Conservation (phyloP, 139 green algal genomes). For the Chlamydomonas sp. region DNA sequence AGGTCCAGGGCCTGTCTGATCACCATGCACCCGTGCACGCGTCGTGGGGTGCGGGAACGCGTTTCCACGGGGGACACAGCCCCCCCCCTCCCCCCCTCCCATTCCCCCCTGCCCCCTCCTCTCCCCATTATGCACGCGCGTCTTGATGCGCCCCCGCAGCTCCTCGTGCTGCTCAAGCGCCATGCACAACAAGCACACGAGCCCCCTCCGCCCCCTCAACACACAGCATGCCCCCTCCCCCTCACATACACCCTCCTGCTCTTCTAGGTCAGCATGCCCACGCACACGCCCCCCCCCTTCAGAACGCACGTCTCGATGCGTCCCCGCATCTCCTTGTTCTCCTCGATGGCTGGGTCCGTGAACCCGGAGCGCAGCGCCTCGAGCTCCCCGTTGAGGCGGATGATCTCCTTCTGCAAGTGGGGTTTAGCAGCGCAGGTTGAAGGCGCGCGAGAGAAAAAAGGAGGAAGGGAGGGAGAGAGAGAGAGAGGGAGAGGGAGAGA, state of each 20-base stretch:
- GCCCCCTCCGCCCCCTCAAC: not conserved
- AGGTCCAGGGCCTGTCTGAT: too few species aligned
- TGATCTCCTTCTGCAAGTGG: slow-evolving; percentile 15
- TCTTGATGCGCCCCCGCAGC: too few species aligned
- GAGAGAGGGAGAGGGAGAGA: not conserved
- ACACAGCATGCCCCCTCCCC: too few species aligned
- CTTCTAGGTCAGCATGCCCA: not conserved
- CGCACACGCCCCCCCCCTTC: not conserved
- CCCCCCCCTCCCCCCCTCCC: too few species aligned
- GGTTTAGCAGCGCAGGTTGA: not conserved
- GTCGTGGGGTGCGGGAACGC: too few species aligned
- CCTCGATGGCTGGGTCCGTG: slow-evolving; percentile 38
- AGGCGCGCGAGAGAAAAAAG: not conserved
- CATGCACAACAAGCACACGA: not conserved
- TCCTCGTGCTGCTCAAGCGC: too few species aligned
- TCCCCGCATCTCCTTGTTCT: slow-evolving; percentile 22
- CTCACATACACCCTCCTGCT: not conserved
- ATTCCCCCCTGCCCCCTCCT: too few species aligned
- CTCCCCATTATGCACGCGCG: too few species aligned
- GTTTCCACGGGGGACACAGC: too few species aligned
- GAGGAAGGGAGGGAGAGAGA: not conserved
- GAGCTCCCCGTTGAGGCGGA: slow-evolving; percentile 37
- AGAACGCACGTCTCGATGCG: not conserved
- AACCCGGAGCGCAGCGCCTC: slow-evolving; percentile 34
- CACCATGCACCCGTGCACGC: too few species aligned